Evolutionary conservation across 768 basidiomycete species (phyloP).

Genomic region (Mycena latifolia): DNA sequence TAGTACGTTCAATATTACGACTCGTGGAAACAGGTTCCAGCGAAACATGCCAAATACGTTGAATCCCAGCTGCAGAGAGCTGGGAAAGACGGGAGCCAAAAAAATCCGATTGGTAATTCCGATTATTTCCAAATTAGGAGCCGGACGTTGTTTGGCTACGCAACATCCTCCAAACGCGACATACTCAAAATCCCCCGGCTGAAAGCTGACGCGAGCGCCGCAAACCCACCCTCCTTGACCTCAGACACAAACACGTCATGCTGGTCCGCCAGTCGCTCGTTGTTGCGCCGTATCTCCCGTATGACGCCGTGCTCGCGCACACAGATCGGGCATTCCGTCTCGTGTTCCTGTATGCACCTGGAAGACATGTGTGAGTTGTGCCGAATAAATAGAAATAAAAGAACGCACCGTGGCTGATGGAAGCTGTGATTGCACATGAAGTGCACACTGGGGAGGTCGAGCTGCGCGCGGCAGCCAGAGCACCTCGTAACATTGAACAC

Average conservation of each 20-base stretch:
- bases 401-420: slow-evolving; percentile 82
- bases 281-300: slow-evolving; percentile 89
- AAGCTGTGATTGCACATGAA: slow-evolving; percentile 99
- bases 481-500: slow-evolving; percentile 97
- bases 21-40: too few relatives aligned
- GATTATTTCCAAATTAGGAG: too few relatives aligned
- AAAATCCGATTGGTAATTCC: too few relatives aligned
- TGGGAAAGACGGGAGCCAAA: too few relatives aligned
- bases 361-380: not conserved
- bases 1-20: too few relatives aligned
- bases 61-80: too few relatives aligned
- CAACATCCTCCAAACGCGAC: slow-evolving; percentile 36
- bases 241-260: slow-evolving; percentile 85
- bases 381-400: not conserved
- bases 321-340: slow-evolving; percentile 91
- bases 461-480: slow-evolving; percentile 87
- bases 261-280: slow-evolving; percentile 85
- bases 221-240: slow-evolving; percentile 80
- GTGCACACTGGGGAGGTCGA: slow-evolving; percentile 94
- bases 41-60: too few relatives aligned
- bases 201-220: slow-evolving; percentile 78
- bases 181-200: slow-evolving; percentile 72
- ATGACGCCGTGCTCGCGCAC: slow-evolving; percentile 90
- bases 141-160: too few relatives aligned
- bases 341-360: slow-evolving; percentile 92